Evolutionary conservation across 2,329 filamentous ascomycete genomes (phyloP).

Genomic region (Emergomyces africanus): DNA sequence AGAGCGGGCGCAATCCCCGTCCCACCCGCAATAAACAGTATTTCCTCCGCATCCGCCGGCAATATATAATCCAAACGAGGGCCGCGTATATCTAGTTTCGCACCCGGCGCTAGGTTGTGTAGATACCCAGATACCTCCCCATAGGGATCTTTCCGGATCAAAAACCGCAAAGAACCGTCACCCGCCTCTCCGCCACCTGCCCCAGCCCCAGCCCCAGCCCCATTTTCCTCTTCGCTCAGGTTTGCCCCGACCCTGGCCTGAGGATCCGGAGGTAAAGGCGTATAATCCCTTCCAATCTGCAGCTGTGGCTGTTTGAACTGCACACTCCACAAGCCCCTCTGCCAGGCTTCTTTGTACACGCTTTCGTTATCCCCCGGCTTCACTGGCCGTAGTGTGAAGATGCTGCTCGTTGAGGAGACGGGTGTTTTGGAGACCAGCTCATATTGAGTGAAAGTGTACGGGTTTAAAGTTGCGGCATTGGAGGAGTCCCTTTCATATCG

Average conservation of each 20-base stretch:
- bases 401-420: constrained; percentile 34
- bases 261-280: constrained; percentile 55
- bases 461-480: constrained; percentile 21
- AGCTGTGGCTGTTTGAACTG: constrained; percentile 91
- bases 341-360: constrained; percentile 39
- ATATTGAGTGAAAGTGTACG: constrained; percentile 28
- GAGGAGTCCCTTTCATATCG: constrained; percentile 16
- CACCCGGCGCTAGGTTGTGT: constrained; percentile 48
- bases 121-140: constrained; percentile 84
- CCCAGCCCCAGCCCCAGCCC: no score
- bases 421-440: constrained; percentile 30
- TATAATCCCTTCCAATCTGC: constrained; percentile 86
- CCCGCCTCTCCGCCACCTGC: constrained; percentile 14
- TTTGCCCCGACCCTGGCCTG: constrained; percentile 8
- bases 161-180: constrained; percentile 48
- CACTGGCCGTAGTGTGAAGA: constrained; percentile 32
- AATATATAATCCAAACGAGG: constrained; percentile 58
- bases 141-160: constrained; percentile 63
- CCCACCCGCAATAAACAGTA: constrained; percentile 81
- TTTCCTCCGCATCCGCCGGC: constrained; percentile 40
- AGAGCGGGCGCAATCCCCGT: constrained; percentile 86
- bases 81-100: constrained; percentile 62
- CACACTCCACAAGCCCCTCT: constrained; percentile 66
- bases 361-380: constrained; percentile 18
- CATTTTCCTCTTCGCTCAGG: no score